Base-by-base conservation (phyloP, 2,329 filamentous ascomycete genomes). In the Verticillium tricorpus region DNA sequence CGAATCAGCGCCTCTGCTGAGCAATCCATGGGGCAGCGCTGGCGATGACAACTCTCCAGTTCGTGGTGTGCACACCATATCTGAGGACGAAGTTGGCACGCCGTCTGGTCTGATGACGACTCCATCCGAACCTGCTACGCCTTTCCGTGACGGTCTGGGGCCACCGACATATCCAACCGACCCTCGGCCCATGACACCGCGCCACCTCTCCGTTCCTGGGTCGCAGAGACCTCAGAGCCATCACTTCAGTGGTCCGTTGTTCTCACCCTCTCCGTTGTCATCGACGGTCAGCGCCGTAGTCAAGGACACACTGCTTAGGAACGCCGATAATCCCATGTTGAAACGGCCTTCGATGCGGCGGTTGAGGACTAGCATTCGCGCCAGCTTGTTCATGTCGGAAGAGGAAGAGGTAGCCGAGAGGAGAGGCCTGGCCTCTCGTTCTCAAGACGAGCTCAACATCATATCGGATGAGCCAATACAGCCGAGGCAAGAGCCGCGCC, bases 231-330 rank as follows among this genome's bases (percentile, higher is more conserved):
- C 71, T 14, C 74, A 76, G 52, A 73, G 72, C 56, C 74, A 76
- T 31, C 74, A 77, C 57, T 78, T 73, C 64, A 73, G 78, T 32
- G 80, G 79, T 35, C 78, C 80, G 2, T 79, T 87, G 40, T 84
- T 86, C 63, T 86, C 84, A 2, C 84, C 85, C 12, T 86, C 84
- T 0, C 85, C 85, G 0, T 77, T 87, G 37, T 85, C 84, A 1
- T 85, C 84, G 0, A 86, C 85, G 1, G 81, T 87, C 40, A 84
- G 78, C 19, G 82, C 82, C 0, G 83, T 85, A 0, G 81, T 87
- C 54, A 81, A 83, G 52, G 84, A 87, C 65, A 82, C 79, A 12
- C 76, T 86, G 34, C 74, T 85, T 2, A 75, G 81, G 12, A 77
- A 79, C 35, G 74, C 80, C 17, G 77, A 80, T 31, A 72, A 71